A percentile compares a stretch with the other conserved stretches of the same genome.
Conservation (phyloP, 2,329 filamentous ascomycete species). For the Pseudogymnoascus sp. region DNA sequence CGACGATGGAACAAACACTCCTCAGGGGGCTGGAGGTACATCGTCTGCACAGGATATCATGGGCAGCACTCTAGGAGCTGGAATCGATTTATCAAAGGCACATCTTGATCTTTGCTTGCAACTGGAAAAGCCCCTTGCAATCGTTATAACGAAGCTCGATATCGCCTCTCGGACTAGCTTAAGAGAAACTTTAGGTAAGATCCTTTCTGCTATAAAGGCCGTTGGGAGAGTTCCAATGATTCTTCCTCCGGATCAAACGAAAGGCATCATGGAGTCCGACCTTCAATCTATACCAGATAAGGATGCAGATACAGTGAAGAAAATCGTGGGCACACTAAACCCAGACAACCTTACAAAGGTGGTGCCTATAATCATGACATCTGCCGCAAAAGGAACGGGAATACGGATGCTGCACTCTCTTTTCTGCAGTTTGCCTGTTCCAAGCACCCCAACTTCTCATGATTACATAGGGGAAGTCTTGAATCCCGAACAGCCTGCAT, state of each 20-base stretch:
- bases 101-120: slow-evolving; percentile 81
- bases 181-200: slow-evolving; percentile 58
- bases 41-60: slow-evolving; percentile 43
- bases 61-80: slow-evolving; percentile 40
- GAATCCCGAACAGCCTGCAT: slow-evolving; percentile 50
- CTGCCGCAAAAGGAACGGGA: slow-evolving; percentile 74
- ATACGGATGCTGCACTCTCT: slow-evolving; percentile 76
- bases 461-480: slow-evolving; percentile 47
- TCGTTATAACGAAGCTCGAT: slow-evolving; percentile 88
- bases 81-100: slow-evolving; percentile 64
- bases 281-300: slow-evolving; percentile 46
- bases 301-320: slow-evolving; percentile 51
- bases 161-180: slow-evolving; percentile 66
- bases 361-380: slow-evolving; percentile 83
- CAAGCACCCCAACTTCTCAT: slow-evolving; percentile 42
- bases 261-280: slow-evolving; percentile 35
- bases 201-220: slow-evolving; percentile 70
- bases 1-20: slow-evolving; percentile 51
- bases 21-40: slow-evolving; percentile 29
- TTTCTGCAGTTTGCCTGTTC: slow-evolving; percentile 65
- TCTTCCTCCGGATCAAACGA: slow-evolving; percentile 49
- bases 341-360: slow-evolving; percentile 31
- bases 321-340: slow-evolving; percentile 43
- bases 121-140: slow-evolving; percentile 64
- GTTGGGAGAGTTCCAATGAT: slow-evolving; percentile 67